Percentiles rank a stretch among this genome's conserved stretches.
Conservation (phyloP, 495 filamentous ascomycete species). For the Neurospora sp. region DNA sequence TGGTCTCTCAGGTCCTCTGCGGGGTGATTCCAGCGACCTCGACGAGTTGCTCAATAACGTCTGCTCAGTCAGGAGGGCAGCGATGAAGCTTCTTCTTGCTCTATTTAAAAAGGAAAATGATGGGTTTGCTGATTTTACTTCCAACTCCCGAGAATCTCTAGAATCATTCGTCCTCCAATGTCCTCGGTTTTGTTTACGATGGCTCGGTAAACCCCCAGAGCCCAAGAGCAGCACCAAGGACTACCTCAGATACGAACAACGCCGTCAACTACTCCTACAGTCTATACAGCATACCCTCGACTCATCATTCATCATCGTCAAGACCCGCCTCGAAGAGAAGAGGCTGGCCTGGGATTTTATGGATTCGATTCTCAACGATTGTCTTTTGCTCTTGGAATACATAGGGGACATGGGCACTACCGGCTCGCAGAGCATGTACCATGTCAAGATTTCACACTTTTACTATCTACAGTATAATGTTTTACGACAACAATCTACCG, state of each 20-base stretch:
- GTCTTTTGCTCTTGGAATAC: conserved; percentile 37
- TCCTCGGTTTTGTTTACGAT: conserved; percentile 42
- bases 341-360: conserved; percentile 37
- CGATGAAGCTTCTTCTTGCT: conserved; percentile 39
- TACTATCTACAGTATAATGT: conserved; percentile 55
- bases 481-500: conserved; percentile 24
- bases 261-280: conserved; percentile 38
- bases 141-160: conserved; percentile 14
- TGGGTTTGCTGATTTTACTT: background rate
- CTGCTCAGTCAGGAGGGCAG: conserved; percentile 51
- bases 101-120: conserved; percentile 8
- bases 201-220: conserved; percentile 43
- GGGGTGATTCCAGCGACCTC: conserved; percentile 53
- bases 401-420: conserved; percentile 24
- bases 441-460: conserved; percentile 63
- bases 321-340: conserved; percentile 28
- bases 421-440: conserved; percentile 28
- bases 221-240: conserved; percentile 36
- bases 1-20: conserved; percentile 44
- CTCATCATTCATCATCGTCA: conserved; percentile 42
- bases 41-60: conserved; percentile 59
- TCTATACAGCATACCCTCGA: conserved; percentile 42
- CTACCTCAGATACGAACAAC: conserved; percentile 43
- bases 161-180: conserved; percentile 41
- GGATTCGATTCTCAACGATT: conserved; percentile 47